Base-by-base conservation (phyloP, 345 rosid genomes). In the Bruguiera sexangula region DNA sequence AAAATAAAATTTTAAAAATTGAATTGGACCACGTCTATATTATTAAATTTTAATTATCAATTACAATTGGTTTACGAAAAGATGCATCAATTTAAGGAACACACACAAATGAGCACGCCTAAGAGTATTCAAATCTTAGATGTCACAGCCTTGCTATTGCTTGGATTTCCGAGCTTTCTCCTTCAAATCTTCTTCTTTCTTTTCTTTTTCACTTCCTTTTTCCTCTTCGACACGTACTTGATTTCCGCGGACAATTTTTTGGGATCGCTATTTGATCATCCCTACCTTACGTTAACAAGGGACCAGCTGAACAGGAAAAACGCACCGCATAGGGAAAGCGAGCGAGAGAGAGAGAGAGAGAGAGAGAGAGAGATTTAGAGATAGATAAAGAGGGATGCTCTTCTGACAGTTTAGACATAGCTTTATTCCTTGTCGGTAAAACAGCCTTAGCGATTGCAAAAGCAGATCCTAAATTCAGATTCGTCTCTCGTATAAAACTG, bases 381-480 rank as follows among this genome's bases (percentile, higher is more conserved):
- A 34, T 34, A 34, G 61, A 69, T 57, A 19, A 46, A 50, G 67
- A 48, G 67, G 58, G 10, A 18, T 74, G 69, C 81, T 78, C 78
- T 81, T 78, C 66, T 30, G 68, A 76, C 67, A 71, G 69, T 69
- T 57, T 46, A 70, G 62, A 43, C 62, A 55, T 53, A 62, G 55
- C 85, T 81, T 83, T 85, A 83, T 78, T 82, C 84, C 84, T 65
- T 68, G 76, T 60, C 69, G 30, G 71, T 62, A 56, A 73, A 73
- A 60, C 54, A 55, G 69, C 75, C 73, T 80, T 82, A 83, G 75
- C 80, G 75, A 37, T 60, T 64, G 78, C 70, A 79, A 85, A 85
- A 85, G 83, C 76, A 82, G 81, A 74, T 76, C 80, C 67, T 74
- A 64, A 69, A 30, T 75, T 56, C 73, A 74, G 80, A 79, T 81